These are phyloP conservation scores for Drechslera avenae DNA, from an alignment of 2,329 filamentous ascomycete species.

Conservation along the genomic window DNA sequence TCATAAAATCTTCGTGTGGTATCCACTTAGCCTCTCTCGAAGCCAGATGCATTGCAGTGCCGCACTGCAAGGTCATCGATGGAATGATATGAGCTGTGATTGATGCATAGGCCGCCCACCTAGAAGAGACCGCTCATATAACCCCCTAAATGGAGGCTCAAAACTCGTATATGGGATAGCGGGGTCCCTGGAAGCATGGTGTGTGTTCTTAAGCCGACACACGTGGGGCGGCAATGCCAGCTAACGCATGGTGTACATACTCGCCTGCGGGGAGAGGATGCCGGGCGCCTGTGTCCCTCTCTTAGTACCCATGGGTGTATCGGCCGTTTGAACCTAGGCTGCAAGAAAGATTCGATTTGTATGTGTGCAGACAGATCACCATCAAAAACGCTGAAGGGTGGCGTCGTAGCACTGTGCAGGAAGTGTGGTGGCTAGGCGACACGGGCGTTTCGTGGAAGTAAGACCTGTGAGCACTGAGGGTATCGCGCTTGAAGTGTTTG, in stretches of 20 bases:
- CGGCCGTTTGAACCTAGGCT: neutral
- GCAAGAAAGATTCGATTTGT: neutral
- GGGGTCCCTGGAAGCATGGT: neutral
- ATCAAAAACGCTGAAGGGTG: neutral
- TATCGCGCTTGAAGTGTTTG: neutral
- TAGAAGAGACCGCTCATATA: neutral
- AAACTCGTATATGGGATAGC: neutral
- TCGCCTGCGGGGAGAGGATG: conserved; percentile 7
- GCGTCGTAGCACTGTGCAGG: neutral
- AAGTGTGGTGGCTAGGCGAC: neutral
- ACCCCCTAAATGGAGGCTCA: neutral
- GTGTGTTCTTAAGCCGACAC: neutral
- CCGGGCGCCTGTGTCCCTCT: conserved; percentile 8
- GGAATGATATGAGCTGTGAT: no score
- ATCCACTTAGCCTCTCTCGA: no score
- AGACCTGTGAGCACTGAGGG: neutral
- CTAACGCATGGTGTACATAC: neutral
- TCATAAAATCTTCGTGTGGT: no score
- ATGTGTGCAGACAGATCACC: neutral
- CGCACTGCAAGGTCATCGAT: no score
- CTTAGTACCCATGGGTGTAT: neutral
- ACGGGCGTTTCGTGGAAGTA: neutral
- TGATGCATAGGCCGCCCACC: no score
- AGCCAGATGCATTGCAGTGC: no score
- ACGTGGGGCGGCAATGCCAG: conserved; percentile 6